A percentile compares a stretch with the other conserved stretches of the same genome.
phyloP scores from a whole-genome alignment of 2,329 filamentous ascomycete species.

The Pyrenophora graminea region DNA sequence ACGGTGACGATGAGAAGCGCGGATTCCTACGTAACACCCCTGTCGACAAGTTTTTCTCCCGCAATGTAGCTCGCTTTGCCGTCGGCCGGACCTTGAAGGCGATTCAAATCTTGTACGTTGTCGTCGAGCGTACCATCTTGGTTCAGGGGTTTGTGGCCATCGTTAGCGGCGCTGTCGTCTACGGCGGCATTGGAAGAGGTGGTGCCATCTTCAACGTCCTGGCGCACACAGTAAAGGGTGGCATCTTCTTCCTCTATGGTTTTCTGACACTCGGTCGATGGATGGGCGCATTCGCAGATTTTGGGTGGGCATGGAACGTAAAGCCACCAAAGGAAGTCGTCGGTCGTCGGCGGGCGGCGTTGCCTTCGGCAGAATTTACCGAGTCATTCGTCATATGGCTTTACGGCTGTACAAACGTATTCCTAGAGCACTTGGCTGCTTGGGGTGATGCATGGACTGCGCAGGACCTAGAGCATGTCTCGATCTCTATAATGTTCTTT shows the following conservation, averaged over 20 bases:
- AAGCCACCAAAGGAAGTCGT: conserved; percentile 65
- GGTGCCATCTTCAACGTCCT: conserved; percentile 76
- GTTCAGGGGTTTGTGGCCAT: conserved; percentile 76
- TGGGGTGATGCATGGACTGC: conserved; percentile 74
- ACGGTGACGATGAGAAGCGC: conserved; percentile 51
- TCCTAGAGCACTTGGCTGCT: conserved; percentile 82
- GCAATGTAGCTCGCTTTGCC: conserved; percentile 60
- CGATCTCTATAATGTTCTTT: conserved; percentile 91
- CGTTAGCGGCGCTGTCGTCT: conserved; percentile 73
- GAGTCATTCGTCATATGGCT: conserved; percentile 89
- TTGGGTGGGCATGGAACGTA: conserved; percentile 95
- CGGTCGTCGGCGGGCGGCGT: conserved; percentile 63
- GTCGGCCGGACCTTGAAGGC: conserved; percentile 60
- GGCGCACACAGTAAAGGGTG: conserved; percentile 92
- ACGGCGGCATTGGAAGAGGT: conserved; percentile 79
- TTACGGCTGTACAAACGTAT: conserved; percentile 88
- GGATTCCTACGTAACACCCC: conserved; percentile 54
- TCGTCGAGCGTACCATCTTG: conserved; percentile 76
- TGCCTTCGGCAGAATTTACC: conserved; percentile 82
- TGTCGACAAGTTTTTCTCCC: conserved; percentile 58
- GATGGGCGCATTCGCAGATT: conserved; percentile 85
- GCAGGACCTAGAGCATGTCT: conserved; percentile 86
- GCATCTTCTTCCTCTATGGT: conserved; percentile 93
- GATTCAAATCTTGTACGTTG: conserved; percentile 64
- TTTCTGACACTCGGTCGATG: conserved; percentile 85